Conservation (phyloP, 306 rosid species). For the Vachellia collinsii region DNA sequence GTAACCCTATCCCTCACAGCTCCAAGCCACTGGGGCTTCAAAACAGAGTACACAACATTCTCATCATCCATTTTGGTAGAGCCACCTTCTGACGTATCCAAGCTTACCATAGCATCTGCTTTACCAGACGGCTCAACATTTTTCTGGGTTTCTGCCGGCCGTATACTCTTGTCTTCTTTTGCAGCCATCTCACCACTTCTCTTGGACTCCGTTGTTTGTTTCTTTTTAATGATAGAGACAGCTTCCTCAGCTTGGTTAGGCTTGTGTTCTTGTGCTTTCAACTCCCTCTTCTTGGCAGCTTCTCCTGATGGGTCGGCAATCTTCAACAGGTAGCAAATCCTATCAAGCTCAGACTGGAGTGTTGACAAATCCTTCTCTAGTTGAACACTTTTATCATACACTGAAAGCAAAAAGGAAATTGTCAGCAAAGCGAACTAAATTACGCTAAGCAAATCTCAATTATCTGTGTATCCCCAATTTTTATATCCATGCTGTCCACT, state of each 20-base stretch:
- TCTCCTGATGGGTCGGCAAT: slow-evolving; percentile 96
- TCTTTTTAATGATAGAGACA: slow-evolving; percentile 42
- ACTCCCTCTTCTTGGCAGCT: slow-evolving; percentile 80
- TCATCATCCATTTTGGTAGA: slow-evolving; percentile 50
- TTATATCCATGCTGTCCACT: slow-evolving; percentile 6
- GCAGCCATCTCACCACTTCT: slow-evolving; percentile 35
- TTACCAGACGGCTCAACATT: slow-evolving; percentile 33
- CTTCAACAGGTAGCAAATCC: slow-evolving; percentile 79
- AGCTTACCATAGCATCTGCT: slow-evolving; percentile 38
- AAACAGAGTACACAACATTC: slow-evolving; percentile 50
- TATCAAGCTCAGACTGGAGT: slow-evolving; percentile 85
- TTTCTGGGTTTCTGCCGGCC: slow-evolving; percentile 41
- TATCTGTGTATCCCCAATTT: background rate
- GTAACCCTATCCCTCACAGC: slow-evolving; percentile 56
- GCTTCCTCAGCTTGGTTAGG: slow-evolving; percentile 47
- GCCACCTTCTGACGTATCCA: slow-evolving; percentile 47
- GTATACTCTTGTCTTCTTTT: slow-evolving; percentile 46
- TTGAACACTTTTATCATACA: slow-evolving; percentile 65
- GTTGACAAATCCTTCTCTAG: slow-evolving; percentile 69
- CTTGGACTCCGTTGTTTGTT: slow-evolving; percentile 47
- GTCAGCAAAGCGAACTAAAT: slow-evolving; percentile 35
- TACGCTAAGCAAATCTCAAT: slow-evolving; percentile 22
- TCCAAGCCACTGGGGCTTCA: slow-evolving; percentile 96
- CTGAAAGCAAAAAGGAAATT: slow-evolving; percentile 53
- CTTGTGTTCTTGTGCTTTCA: slow-evolving; percentile 56